Conservation (phyloP, 495 filamentous ascomycete species). For the Neurospora pannonica region DNA sequence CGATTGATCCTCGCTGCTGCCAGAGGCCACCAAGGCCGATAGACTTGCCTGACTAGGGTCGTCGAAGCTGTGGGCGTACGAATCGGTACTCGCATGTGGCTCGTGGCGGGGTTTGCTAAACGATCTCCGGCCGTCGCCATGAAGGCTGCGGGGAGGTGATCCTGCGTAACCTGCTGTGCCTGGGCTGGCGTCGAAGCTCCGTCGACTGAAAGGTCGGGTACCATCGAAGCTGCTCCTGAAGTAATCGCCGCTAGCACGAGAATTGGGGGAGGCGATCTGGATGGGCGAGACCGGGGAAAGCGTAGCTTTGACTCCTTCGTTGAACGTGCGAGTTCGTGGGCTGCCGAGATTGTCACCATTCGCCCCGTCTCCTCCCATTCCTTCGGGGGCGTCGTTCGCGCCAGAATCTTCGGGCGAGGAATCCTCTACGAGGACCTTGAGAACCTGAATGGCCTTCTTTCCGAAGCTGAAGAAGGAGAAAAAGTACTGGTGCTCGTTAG, state of each 20-base stretch:
- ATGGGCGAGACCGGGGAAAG: slow-evolving; percentile 43
- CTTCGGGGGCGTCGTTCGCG: slow-evolving; percentile 6
- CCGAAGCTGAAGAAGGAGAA: slow-evolving; percentile 91
- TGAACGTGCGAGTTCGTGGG: slow-evolving; percentile 38
- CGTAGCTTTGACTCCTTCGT: slow-evolving; percentile 57
- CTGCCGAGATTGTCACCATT: not conserved
- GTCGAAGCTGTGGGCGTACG: slow-evolving; percentile 64
- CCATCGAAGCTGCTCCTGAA: slow-evolving; percentile 32
- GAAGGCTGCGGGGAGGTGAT: slow-evolving; percentile 44
- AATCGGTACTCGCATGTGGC: slow-evolving; percentile 63
- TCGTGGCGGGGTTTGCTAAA: slow-evolving; percentile 35
- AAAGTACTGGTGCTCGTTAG: slow-evolving; percentile 61
- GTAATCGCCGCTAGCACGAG: slow-evolving; percentile 35
- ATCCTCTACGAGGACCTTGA: slow-evolving; percentile 66
- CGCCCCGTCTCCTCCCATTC: slow-evolving; percentile 3
- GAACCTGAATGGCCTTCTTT: slow-evolving; percentile 70
- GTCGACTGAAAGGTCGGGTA: slow-evolving; percentile 33
- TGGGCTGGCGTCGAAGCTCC: slow-evolving; percentile 41
- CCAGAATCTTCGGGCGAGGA: slow-evolving; percentile 40
- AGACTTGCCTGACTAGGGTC: slow-evolving; percentile 47
- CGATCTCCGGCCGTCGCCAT: slow-evolving; percentile 43
- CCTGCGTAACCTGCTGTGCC: slow-evolving; percentile 23
- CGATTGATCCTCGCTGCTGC: slow-evolving; percentile 68
- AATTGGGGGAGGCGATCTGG: slow-evolving; percentile 27
- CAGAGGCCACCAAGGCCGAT: slow-evolving; percentile 60